Percentiles rank a stretch among this genome's conserved stretches.
These are phyloP conservation scores for Whalleya microplaca DNA, from an alignment of 2,329 filamentous ascomycete genomes.

Conservation along the genomic window DNA sequence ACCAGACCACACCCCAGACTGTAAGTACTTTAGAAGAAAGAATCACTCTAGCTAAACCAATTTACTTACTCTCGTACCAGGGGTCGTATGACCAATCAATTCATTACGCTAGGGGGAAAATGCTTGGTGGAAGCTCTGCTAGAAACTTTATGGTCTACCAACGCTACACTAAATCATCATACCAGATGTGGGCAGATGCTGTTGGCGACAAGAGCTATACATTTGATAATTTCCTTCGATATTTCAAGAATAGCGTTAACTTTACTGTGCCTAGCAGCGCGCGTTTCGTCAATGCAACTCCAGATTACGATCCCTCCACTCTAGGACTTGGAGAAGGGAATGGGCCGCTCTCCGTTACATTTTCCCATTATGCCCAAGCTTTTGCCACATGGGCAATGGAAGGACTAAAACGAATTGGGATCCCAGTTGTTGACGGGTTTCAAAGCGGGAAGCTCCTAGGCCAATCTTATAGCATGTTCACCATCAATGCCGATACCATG, in stretches of 20 bases:
- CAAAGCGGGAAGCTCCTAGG: constrained; percentile 46
- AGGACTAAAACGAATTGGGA: constrained; percentile 45
- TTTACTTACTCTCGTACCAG: too few relatives aligned
- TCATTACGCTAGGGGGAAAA: constrained; percentile 30
- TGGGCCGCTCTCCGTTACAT: constrained; percentile 45
- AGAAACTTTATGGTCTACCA: constrained; percentile 32
- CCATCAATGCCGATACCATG: constrained; percentile 34
- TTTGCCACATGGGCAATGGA: constrained; percentile 41
- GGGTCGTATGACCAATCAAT: constrained; percentile 13
- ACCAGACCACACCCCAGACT: constrained; percentile 31
- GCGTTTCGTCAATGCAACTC: constrained; percentile 27
- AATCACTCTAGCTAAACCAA: not conserved
- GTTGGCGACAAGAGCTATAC: constrained; percentile 20
- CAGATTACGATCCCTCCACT: constrained; percentile 28
- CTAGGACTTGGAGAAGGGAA: constrained; percentile 30
- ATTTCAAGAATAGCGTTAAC: constrained; percentile 22
- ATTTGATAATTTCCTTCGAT: constrained; percentile 17
- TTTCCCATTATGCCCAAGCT: constrained; percentile 40
- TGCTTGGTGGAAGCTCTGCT: constrained; percentile 30
- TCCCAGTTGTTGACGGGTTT: constrained; percentile 37
- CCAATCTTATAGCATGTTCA: constrained; percentile 36
- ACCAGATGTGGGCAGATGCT: constrained; percentile 21
- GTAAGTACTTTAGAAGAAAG: constrained; percentile 5
- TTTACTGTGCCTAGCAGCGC: constrained; percentile 17
- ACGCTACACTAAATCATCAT: constrained; percentile 7